Conservation (phyloP, 305 asterid species). For the Fraxinus paxiana region DNA sequence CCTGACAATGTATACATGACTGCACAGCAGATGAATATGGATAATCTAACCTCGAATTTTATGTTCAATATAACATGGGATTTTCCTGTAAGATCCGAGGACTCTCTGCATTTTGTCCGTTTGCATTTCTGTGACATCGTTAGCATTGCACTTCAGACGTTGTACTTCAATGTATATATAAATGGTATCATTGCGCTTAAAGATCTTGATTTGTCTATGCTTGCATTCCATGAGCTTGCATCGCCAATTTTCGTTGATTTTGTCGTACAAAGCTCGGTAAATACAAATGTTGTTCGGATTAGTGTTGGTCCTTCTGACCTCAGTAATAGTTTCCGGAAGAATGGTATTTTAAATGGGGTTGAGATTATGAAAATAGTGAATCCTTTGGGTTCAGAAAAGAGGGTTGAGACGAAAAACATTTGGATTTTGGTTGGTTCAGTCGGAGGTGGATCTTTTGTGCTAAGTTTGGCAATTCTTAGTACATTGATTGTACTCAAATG, state of each 20-base stretch:
- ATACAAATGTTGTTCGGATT: constrained; percentile 39
- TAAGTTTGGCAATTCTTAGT: constrained; percentile 26
- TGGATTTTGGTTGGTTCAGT: constrained; percentile 48
- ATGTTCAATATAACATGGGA: constrained; percentile 76
- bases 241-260: constrained; percentile 77
- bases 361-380: constrained; percentile 74
- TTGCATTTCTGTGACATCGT: constrained; percentile 88
- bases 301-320: constrained; percentile 78
- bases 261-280: constrained; percentile 40
- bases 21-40: constrained; percentile 69
- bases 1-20: constrained; percentile 90
- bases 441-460: constrained; percentile 38
- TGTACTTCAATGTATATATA: constrained; percentile 69
- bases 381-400: constrained; percentile 22
- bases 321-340: constrained; percentile 51
- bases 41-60: constrained; percentile 34
- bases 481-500: constrained; percentile 31
- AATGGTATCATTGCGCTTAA: constrained; percentile 56
- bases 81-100: constrained; percentile 46
- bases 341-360: constrained; percentile 77
- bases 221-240: constrained; percentile 55
- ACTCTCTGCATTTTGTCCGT: constrained; percentile 49
- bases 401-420: constrained; percentile 26
- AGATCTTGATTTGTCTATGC: constrained; percentile 71
- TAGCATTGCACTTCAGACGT: constrained; percentile 48